Evolutionary conservation across 257 asterid species (phyloP), one percentile per base, ranked within the genome.

Genomic region (Jacaranda mimosifolia): DNA sequence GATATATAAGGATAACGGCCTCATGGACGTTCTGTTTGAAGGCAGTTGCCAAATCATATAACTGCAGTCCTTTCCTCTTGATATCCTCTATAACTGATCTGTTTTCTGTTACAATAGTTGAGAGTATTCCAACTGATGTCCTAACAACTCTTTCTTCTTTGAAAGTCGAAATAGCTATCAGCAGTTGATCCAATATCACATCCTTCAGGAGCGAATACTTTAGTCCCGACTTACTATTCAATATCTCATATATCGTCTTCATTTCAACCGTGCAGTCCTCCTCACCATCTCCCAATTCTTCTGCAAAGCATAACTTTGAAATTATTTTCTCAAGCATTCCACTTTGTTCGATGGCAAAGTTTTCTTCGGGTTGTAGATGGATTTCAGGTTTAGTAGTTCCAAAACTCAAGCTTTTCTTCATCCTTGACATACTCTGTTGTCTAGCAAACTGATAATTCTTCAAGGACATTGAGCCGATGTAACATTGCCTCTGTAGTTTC

Each of bases 161-260:
- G 51, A 97, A 94, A 68, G 91, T 84, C 9, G 98, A 84, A 79
- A 94, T 91, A 18, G 96, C 91, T 72, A 39, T 83, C 17, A 94
- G 86, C 5, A 94, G 89, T 49, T 92, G 97, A 80, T 92, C 99
- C 56, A 94, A 35, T 56, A 94, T 91, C 53, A 91, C 84, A 85
- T 92, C 98, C 82, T 90, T 90, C 73, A 92, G 80, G 74, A 92
- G 82, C 19, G 97, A 88, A 77, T 94, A 91, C 79, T 91, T 91
- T 7, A 90, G 80, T 3, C 97, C 99, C 32, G 89, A 55, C 81
- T 88, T 92, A 7, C 73, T 83, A 76, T 79, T 89, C 46, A 94
- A 73, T 45, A 90, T 70, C 66, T 91, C 90, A 73, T 89, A 89
- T 75, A 94, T 85, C 10, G 90, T 81, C 59, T 90, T 89, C 80